These are phyloP conservation scores for Grigorovia jiainica DNA, from an alignment of 805 yeast species.

Conservation along the genomic window DNA sequence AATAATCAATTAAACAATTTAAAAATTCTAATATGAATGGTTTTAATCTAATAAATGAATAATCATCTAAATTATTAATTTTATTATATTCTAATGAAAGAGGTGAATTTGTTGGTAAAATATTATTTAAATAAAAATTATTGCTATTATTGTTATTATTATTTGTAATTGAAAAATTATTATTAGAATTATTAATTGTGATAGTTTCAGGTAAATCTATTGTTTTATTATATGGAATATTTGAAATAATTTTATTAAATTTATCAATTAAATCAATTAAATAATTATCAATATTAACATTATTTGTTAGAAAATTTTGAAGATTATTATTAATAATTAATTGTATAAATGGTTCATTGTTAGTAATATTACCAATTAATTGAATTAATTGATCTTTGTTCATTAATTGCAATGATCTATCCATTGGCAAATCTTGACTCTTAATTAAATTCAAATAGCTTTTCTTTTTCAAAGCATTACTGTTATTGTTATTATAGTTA, in stretches of 20 bases:
- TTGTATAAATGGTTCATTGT: slow-evolving; percentile 20
- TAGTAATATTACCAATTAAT: slow-evolving; percentile 8
- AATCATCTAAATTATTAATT: slow-evolving; percentile 21
- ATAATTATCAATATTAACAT: slow-evolving; percentile 9
- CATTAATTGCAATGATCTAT: slow-evolving; percentile 27
- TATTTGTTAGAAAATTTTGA: background rate
- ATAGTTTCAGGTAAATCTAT: slow-evolving; percentile 5
- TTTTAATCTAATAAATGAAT: slow-evolving; percentile 29
- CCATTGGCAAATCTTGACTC: slow-evolving; percentile 25
- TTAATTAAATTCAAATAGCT: slow-evolving; percentile 7
- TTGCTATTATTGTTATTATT: background rate
- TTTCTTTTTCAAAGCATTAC: slow-evolving; percentile 4
- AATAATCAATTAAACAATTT: slow-evolving; percentile 27
- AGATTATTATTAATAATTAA: slow-evolving; percentile 5
- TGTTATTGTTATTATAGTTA: background rate
- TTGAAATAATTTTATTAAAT: slow-evolving; percentile 14
- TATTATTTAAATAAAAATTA: background rate
- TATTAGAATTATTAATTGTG: background rate
- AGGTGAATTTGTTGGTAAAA: background rate
- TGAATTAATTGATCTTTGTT: slow-evolving; percentile 22
- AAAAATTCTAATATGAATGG: slow-evolving; percentile 24
- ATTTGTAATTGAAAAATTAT: background rate
- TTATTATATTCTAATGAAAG: background rate
- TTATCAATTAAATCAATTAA: slow-evolving; percentile 18
- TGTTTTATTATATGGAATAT: slow-evolving; percentile 25